These are phyloP conservation scores for Geosiphon pyriformis DNA, from an alignment of 192 early-diverging fungal species.

Conservation along the genomic window DNA sequence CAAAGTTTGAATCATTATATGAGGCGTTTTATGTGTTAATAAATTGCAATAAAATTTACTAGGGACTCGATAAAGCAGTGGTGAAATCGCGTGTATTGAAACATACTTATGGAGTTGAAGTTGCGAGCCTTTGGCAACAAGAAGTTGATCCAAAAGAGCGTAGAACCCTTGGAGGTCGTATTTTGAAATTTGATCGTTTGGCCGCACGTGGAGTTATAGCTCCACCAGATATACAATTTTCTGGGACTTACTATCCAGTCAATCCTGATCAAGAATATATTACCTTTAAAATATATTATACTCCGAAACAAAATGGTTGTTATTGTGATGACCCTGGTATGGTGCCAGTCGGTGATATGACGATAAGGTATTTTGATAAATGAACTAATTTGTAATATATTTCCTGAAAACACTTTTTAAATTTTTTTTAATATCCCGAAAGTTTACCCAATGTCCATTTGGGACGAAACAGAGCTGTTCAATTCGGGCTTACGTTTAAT, in stretches of 20 bases:
- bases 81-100: neutral
- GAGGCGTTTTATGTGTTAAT: neutral
- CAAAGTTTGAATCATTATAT: neutral
- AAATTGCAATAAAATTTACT: neutral
- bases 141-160: neutral
- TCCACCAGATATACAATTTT: neutral
- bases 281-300: neutral
- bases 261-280: neutral
- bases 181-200: neutral
- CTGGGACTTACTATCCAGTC: neutral
- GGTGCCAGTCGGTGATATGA: neutral
- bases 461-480: neutral
- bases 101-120: slow-evolving; percentile 9
- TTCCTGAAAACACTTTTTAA: neutral
- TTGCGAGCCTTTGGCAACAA: neutral
- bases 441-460: neutral
- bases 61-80: neutral
- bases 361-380: neutral
- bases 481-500: slow-evolving; percentile 6
- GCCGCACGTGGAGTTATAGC: neutral
- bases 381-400: neutral
- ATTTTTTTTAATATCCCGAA: neutral
- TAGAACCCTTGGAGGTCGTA: neutral
- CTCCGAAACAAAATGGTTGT: neutral
- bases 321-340: slow-evolving; percentile 1